Evolutionary conservation across 768 basidiomycete genomes (phyloP).

Genomic region (Kwoniella bestiolae): DNA sequence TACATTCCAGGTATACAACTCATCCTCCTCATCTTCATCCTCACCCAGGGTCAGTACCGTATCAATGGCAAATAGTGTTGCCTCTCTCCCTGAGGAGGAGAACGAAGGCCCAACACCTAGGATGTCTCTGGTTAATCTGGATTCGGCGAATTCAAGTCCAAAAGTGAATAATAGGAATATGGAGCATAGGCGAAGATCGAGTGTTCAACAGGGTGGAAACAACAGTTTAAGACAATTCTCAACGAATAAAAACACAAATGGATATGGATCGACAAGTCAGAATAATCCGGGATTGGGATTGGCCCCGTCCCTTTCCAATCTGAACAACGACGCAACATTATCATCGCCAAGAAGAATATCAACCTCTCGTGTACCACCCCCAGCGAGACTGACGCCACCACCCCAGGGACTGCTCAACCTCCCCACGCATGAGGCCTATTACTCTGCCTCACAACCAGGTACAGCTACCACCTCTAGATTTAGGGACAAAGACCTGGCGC

Average conservation of each 20-base stretch:
- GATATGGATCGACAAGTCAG: slow-evolving; percentile 26
- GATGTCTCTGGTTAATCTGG: slow-evolving; percentile 12
- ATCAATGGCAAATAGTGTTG: slow-evolving; percentile 7
- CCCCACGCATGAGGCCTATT: slow-evolving; percentile 47
- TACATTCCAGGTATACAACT: neutral
- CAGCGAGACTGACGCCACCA: slow-evolving; percentile 13
- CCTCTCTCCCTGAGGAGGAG: slow-evolving; percentile 5
- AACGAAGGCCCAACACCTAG: slow-evolving; percentile 14
- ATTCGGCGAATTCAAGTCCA: slow-evolving; percentile 26
- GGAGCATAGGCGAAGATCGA: slow-evolving; percentile 16
- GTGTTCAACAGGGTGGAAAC: neutral
- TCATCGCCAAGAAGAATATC: slow-evolving; percentile 47
- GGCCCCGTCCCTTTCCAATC: slow-evolving; percentile 5
- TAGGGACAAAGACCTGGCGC: slow-evolving; percentile 16
- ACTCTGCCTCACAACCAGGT: slow-evolving; percentile 38
- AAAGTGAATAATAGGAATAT: neutral
- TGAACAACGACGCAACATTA: slow-evolving; percentile 28
- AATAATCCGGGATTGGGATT: slow-evolving; percentile 21
- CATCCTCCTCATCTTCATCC: slow-evolving; percentile 6
- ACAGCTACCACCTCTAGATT: slow-evolving; percentile 42
- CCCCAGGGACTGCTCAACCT: slow-evolving; percentile 23
- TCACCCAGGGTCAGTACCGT: neutral
- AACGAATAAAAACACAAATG: slow-evolving; percentile 22
- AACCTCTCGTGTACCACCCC: slow-evolving; percentile 21
- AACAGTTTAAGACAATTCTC: slow-evolving; percentile 8